Evolutionary conservation across 148 eudicot species (phyloP), one percentile per base, ranked within the genome.

Genomic region (Camellia sinensis): DNA sequence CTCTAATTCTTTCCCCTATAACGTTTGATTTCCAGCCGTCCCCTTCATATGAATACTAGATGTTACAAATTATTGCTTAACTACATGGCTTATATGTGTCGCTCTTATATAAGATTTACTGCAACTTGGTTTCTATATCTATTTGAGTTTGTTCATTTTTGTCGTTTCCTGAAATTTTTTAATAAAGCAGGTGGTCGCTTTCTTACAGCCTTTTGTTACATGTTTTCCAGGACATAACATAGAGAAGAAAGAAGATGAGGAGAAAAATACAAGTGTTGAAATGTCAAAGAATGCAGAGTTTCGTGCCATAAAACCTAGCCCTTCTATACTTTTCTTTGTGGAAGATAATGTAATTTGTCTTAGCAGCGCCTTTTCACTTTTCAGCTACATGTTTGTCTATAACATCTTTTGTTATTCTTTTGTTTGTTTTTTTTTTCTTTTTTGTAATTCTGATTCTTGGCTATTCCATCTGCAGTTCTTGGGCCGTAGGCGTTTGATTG

Each of bases 401-500:
- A 50, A 13, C 3, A 41, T 45, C 3, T 22, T 46, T 61, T 22
- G 18, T 0, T 44, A 37, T 73, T 22, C 66, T 83, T 41, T 21
- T 18, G 19, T 71, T 83, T 48, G 63, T 75, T 18, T 40, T 46
- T 75, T 21, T 29, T 78, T 59, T 29, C 37, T 29, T 29, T 29
- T 29, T 29, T 29, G 37, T 29, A 29, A 29, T 29, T 29, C 46
- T 77, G 41, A 71, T 71, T 70, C 13, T 67, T 83, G 67, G 52
- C 52, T 78, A 57, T 72, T 71, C 75, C 59, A 57, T 82, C 65
- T 75, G 13, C 88, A 95, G 98, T 84, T 92, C 41, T 81, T 95
- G 87, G 98, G 98, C 12, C 97, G 97, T 53, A 90, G 98, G 80
- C 97, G 98, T 44, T 89, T 87, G 56, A 90, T 88, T 75, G 97